Percentiles rank a stretch among this genome's conserved stretches.
These are phyloP conservation scores for Elsinoe arachidis DNA, from an alignment of 2,329 filamentous ascomycete species.

Conservation along the genomic window DNA sequence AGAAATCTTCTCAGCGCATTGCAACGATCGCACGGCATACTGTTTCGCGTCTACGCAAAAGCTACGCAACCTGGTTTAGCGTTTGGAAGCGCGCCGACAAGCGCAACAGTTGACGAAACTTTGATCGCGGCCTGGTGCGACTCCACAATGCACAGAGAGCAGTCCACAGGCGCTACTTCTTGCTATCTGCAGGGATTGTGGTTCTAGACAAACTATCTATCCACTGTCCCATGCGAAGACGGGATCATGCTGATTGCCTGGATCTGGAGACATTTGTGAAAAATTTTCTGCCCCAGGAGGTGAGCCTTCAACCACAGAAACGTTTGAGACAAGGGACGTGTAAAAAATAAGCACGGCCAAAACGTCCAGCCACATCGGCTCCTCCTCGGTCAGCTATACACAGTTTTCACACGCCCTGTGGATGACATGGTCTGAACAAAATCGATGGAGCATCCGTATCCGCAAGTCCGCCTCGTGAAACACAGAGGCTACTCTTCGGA, in stretches of 20 bases:
- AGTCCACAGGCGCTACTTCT: no score
- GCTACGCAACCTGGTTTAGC: no score
- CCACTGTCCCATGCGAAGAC: no score
- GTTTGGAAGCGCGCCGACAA: no score
- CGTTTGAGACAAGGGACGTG: background rate
- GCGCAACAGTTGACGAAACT: no score
- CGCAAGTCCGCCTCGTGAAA: background rate
- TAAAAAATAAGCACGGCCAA: background rate
- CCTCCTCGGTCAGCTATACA: background rate
- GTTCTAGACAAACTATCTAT: no score
- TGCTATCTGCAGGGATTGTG: no score
- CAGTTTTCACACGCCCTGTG: background rate
- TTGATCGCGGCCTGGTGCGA: no score
- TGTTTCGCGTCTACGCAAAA: no score
- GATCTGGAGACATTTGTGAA: background rate
- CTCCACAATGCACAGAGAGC: no score
- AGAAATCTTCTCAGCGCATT: no score
- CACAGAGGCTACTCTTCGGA: background rate
- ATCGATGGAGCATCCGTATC: background rate
- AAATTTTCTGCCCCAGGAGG: background rate
- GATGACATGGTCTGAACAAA: constrained; percentile 8
- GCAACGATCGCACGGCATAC: no score
- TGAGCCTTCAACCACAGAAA: background rate
- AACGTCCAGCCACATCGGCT: background rate
- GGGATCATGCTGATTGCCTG: background rate